Percentiles rank a stretch among this genome's conserved stretches.
phyloP scores from a whole-genome alignment of 176 grass and related monocot genomes.

The Alloteropsis semialata region DNA sequence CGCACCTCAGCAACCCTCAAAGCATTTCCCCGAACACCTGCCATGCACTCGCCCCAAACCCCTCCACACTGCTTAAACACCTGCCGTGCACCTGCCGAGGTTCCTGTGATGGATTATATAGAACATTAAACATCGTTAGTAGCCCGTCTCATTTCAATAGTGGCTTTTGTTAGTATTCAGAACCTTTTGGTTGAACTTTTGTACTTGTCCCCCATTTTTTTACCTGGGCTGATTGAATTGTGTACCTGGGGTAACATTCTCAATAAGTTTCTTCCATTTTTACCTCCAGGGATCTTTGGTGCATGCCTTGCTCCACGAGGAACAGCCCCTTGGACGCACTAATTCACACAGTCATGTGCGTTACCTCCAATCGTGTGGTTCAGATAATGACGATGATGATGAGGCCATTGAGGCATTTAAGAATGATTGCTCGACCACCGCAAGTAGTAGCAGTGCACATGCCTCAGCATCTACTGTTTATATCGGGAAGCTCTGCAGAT shows the following conservation, averaged over 20 bases:
- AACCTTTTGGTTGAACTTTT: background rate
- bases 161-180: background rate
- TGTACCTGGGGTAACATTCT: background rate
- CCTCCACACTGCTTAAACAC: background rate
- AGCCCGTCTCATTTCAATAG: background rate
- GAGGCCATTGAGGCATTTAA: slow-evolving; percentile 31
- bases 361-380: background rate
- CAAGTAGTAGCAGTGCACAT: background rate
- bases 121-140: background rate
- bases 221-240: background rate
- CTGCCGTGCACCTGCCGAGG: background rate
- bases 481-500: slow-evolving; percentile 59
- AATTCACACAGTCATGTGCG: background rate
- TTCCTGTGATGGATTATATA: background rate
- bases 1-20: background rate
- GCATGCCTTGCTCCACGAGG: background rate
- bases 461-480: slow-evolving; percentile 18
- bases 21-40: slow-evolving; percentile 28
- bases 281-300: slow-evolving; percentile 25
- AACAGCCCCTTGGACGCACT: background rate
- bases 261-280: background rate
- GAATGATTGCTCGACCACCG: background rate
- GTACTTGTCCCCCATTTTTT: background rate
- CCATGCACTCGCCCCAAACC: background rate
- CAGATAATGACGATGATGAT: background rate